Conservation (phyloP, 2,329 filamentous ascomycete genomes). For the Diplocarpon mali region DNA sequence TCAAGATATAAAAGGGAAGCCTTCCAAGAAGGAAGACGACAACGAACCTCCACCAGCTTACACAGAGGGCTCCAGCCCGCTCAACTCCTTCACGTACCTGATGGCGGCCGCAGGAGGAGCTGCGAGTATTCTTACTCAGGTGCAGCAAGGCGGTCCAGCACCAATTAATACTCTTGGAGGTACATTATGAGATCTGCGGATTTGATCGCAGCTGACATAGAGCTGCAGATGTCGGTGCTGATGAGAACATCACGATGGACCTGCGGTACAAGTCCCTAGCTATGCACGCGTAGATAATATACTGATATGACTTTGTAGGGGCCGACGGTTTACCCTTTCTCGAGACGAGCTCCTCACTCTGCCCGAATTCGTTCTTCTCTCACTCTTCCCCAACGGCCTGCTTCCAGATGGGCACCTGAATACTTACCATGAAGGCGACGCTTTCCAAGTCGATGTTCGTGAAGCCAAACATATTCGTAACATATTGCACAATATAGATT, state of each 20-base stretch:
- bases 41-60: slow-evolving; percentile 92
- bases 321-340: slow-evolving; percentile 85
- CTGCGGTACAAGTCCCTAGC: slow-evolving; percentile 54
- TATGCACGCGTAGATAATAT: slow-evolving; percentile 2
- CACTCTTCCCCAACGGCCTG: slow-evolving; percentile 96
- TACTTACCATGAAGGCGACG: slow-evolving; percentile 82
- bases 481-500: slow-evolving; percentile 30
- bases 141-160: slow-evolving; percentile 79
- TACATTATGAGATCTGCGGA: slow-evolving; percentile 31
- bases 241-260: slow-evolving; percentile 93
- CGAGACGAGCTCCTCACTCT: slow-evolving; percentile 90
- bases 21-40: slow-evolving; percentile 68
- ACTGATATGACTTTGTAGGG: slow-evolving; percentile 43
- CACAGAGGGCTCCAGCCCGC: slow-evolving; percentile 85
- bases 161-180: slow-evolving; percentile 84
- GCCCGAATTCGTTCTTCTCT: slow-evolving; percentile 92
- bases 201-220: slow-evolving; percentile 7
- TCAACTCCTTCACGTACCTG: slow-evolving; percentile 86
- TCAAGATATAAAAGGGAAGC: slow-evolving; percentile 67
- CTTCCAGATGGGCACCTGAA: slow-evolving; percentile 95
- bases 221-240: slow-evolving; percentile 60
- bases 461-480: slow-evolving; percentile 26
- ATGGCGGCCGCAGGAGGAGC: slow-evolving; percentile 97
- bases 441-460: slow-evolving; percentile 95
- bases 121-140: slow-evolving; percentile 98